phyloP scores from a whole-genome alignment of 768 basidiomycete genomes.

The Termitomyces titanicus region DNA sequence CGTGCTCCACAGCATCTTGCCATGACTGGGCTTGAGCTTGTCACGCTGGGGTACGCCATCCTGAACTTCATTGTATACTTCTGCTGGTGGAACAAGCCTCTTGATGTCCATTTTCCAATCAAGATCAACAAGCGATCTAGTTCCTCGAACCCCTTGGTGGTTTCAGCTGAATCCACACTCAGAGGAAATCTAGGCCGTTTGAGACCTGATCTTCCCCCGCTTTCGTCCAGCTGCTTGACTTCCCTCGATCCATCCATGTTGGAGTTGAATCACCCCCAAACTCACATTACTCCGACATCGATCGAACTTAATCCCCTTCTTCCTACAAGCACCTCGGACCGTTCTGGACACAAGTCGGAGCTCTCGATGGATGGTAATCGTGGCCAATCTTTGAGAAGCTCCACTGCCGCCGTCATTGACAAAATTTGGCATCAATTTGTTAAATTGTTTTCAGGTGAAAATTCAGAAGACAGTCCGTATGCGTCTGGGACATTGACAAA shows the following conservation, averaged over 20 bases:
- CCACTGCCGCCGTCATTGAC: no score
- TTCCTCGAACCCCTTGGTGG: no score
- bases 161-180: no score
- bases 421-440: no score
- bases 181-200: no score
- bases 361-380: background rate
- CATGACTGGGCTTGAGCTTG: constrained; percentile 27
- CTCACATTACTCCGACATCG: no score
- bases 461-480: background rate
- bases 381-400: no score
- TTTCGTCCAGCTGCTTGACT: no score
- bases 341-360: background rate
- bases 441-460: background rate
- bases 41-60: constrained; percentile 23
- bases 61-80: constrained; percentile 25
- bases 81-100: constrained; percentile 35
- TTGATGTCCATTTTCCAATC: constrained; percentile 17
- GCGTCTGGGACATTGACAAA: no score
- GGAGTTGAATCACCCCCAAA: no score
- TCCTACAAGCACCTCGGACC: background rate
- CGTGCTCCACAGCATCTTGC: constrained; percentile 17
- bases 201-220: background rate
- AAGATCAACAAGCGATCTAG: background rate
- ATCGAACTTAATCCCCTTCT: background rate
- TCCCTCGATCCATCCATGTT: no score